These are phyloP conservation scores for Rhynchospora tenuis DNA, from an alignment of 176 grass and related monocot species.

Conservation along the genomic window DNA sequence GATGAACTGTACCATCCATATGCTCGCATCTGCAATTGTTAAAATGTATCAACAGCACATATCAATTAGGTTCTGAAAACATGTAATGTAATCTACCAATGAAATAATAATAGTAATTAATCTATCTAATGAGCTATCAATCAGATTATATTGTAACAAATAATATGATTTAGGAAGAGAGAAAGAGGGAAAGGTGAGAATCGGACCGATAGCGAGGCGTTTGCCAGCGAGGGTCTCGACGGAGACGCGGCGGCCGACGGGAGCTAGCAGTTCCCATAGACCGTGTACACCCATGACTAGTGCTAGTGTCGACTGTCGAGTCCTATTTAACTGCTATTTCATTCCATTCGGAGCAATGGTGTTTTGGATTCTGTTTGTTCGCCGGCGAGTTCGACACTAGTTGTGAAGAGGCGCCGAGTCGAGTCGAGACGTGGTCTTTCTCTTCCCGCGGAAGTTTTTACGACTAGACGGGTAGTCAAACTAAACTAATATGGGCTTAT, in stretches of 20 bases:
- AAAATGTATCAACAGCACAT: neutral
- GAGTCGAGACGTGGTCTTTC: neutral
- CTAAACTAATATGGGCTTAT: neutral
- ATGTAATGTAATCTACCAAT: neutral
- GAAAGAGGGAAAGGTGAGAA: neutral
- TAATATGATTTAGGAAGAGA: neutral
- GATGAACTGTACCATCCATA: slow-evolving; percentile 99
- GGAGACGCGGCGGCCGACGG: slow-evolving; percentile 84
- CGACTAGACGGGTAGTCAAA: neutral
- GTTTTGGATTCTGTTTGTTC: neutral
- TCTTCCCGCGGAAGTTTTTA: neutral
- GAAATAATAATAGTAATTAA: too few relatives aligned
- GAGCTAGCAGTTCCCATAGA: slow-evolving; percentile 84
- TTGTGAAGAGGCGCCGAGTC: neutral
- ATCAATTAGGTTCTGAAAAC: neutral
- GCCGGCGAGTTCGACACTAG: neutral
- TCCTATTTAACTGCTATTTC: neutral
- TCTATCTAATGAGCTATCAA: neutral
- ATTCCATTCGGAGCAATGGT: neutral
- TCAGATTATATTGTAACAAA: neutral
- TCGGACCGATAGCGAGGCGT: slow-evolving; percentile 55
- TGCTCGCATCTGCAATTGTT: slow-evolving; percentile 57
- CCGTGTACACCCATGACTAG: slow-evolving; percentile 79
- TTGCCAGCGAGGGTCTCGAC: slow-evolving; percentile 94
- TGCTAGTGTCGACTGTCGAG: neutral